Conservation (phyloP, 768 basidiomycete genomes). For the Phylloporus sp. region DNA sequence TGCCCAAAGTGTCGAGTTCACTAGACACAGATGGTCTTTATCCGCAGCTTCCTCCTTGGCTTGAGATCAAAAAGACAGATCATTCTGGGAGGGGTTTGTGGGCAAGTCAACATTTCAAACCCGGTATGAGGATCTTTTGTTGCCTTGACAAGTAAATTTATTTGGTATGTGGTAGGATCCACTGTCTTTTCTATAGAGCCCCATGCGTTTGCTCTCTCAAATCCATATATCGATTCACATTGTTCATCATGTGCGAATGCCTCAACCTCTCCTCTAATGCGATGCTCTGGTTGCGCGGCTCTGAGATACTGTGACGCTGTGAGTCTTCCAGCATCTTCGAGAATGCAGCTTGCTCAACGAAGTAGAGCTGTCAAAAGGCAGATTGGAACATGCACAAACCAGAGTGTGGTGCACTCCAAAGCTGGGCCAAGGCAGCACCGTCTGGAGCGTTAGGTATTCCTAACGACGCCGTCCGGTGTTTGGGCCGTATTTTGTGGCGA, state of each 20-base stretch:
- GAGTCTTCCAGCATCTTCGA: conserved; percentile 21
- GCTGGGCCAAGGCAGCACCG: conserved; percentile 51
- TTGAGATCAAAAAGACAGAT: conserved; percentile 38
- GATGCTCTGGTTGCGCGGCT: conserved; percentile 70
- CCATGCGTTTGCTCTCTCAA: conserved; percentile 62
- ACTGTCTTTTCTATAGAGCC: conserved; percentile 56
- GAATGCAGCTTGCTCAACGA: neutral
- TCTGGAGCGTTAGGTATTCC: conserved; percentile 51
- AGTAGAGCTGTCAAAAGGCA: conserved; percentile 60
- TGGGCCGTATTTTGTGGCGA: conserved; percentile 73
- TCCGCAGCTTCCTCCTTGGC: conserved; percentile 33
- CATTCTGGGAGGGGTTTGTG: conserved; percentile 47
- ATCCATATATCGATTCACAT: conserved; percentile 50
- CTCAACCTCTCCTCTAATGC: conserved; percentile 42
- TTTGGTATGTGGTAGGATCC: conserved; percentile 44
- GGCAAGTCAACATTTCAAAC: conserved; percentile 31
- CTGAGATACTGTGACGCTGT: conserved; percentile 78
- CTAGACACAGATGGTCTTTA: conserved; percentile 16
- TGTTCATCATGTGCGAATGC: conserved; percentile 67
- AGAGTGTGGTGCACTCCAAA: conserved; percentile 71
- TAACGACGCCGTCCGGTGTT: conserved; percentile 73
- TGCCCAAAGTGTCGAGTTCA: conserved; percentile 16
- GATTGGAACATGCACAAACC: conserved; percentile 76
- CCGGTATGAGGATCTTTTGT: conserved; percentile 32
- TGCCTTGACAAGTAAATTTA: neutral